Conservation (phyloP, 2,329 filamentous ascomycete species). For the Penicillium sclerotigenum region DNA sequence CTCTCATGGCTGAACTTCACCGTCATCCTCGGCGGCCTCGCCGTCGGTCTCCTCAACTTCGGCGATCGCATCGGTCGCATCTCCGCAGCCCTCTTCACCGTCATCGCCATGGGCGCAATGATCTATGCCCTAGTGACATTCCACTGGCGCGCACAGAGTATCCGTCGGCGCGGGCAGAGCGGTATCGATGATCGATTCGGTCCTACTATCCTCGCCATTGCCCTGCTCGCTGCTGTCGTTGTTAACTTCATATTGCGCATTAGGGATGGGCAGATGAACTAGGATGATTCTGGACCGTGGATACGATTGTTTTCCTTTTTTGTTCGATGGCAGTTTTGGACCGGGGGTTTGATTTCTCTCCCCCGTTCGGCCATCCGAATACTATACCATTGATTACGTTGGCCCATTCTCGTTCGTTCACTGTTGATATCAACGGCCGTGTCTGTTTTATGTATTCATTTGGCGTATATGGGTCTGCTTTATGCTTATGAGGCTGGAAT, state of each 20-base stretch:
- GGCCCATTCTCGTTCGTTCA: not conserved
- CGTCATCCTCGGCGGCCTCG: constrained; percentile 93
- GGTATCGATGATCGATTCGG: constrained; percentile 97
- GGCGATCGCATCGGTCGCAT: constrained; percentile 93
- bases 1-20: constrained; percentile 99
- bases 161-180: constrained; percentile 83
- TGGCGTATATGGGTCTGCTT: constrained; percentile 6
- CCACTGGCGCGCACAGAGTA: constrained; percentile 94
- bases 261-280: constrained; percentile 26
- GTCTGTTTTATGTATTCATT: not conserved
- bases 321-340: not conserved
- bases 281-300: not conserved
- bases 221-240: constrained; percentile 81
- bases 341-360: not conserved
- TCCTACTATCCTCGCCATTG: constrained; percentile 83
- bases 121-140: constrained; percentile 92
- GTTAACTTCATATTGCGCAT: constrained; percentile 87
- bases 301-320: not conserved
- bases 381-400: not conserved
- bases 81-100: constrained; percentile 86
- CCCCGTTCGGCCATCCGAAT: not conserved
- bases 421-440: not conserved
- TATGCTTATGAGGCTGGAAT: constrained; percentile 1
- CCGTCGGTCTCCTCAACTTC: constrained; percentile 96
- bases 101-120: constrained; percentile 93